phyloP scores from a whole-genome alignment of 106 monocot species.

The Chionographis japonica region DNA sequence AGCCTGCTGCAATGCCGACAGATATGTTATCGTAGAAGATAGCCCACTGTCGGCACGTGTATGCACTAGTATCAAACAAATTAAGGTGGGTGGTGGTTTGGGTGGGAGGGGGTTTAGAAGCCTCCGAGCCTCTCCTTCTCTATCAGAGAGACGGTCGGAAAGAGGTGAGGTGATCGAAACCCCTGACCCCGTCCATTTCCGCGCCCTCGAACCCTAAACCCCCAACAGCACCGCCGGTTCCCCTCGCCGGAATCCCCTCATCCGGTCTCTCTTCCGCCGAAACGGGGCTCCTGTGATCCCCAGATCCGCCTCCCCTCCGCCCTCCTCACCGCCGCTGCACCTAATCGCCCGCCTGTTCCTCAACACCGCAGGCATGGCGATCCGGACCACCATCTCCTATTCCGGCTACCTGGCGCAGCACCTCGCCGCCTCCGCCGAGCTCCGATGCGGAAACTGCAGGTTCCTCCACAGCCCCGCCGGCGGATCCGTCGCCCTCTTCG shows the following conservation, averaged over 20 bases:
- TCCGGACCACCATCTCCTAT: constrained; percentile 66
- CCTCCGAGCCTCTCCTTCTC: too few relatives aligned
- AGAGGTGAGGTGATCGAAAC: too few relatives aligned
- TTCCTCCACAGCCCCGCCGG: constrained; percentile 32
- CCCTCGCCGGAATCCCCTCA: not conserved
- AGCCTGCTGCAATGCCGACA: too few relatives aligned
- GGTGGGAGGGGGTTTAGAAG: too few relatives aligned
- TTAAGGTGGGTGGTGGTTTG: too few relatives aligned
- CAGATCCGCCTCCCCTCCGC: not conserved
- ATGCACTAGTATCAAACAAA: too few relatives aligned
- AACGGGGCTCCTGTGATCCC: not conserved
- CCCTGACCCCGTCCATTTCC: too few relatives aligned
- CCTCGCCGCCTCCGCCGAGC: constrained; percentile 41
- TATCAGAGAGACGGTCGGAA: too few relatives aligned
- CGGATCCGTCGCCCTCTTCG: constrained; percentile 26
- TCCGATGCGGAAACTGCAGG: constrained; percentile 35
- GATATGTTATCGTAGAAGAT: too few relatives aligned
- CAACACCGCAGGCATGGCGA: constrained; percentile 51
- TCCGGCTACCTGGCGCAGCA: constrained; percentile 68
- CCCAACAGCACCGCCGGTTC: too few relatives aligned
- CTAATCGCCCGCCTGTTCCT: constrained; percentile 8
- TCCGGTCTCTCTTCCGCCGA: constrained; percentile 7
- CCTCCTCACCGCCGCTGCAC: constrained; percentile 12
- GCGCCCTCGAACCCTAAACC: too few relatives aligned
- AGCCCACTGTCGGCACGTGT: too few relatives aligned